Conservation (phyloP, 768 basidiomycete species). For the Tylopilus cervinicoccineus region DNA sequence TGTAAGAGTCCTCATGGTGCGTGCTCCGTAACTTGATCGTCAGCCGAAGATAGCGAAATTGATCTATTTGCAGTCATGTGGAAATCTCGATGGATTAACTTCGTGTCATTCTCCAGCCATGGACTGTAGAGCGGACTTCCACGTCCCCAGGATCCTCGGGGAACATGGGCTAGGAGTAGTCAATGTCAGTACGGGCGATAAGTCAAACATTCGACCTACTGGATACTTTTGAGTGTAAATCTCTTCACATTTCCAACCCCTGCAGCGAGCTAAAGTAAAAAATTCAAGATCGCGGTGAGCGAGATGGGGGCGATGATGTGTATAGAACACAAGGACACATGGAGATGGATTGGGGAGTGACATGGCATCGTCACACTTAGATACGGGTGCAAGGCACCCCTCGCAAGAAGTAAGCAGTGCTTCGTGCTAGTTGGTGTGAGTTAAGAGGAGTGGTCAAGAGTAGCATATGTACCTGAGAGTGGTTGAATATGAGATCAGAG, state of each 20-base stretch:
- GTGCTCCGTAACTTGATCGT: too few species aligned
- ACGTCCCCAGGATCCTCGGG: constrained; percentile 81
- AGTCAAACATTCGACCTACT: constrained; percentile 36
- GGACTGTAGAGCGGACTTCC: constrained; percentile 73
- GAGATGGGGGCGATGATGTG: constrained; percentile 82
- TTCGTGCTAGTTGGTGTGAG: constrained; percentile 54
- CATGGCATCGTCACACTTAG: constrained; percentile 14
- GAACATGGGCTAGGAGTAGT: constrained; percentile 72
- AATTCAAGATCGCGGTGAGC: constrained; percentile 82
- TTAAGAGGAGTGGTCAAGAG: background rate
- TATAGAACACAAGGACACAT: constrained; percentile 78
- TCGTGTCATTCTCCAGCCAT: constrained; percentile 67
- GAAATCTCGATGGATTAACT: background rate
- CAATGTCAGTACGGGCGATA: background rate
- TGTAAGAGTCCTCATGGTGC: too few species aligned
- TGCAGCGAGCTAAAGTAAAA: constrained; percentile 56
- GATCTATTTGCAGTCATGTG: background rate
- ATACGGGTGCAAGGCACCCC: constrained; percentile 25
- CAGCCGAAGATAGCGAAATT: too few species aligned
- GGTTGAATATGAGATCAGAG: constrained; percentile 93
- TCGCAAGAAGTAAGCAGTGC: constrained; percentile 77
- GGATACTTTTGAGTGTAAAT: constrained; percentile 61
- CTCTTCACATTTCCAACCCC: constrained; percentile 72
- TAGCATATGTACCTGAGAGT: constrained; percentile 69
- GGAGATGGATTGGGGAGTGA: constrained; percentile 23